Evolutionary conservation across 768 basidiomycete genomes (phyloP).

Genomic region (Macrolepiota dolichaula): DNA sequence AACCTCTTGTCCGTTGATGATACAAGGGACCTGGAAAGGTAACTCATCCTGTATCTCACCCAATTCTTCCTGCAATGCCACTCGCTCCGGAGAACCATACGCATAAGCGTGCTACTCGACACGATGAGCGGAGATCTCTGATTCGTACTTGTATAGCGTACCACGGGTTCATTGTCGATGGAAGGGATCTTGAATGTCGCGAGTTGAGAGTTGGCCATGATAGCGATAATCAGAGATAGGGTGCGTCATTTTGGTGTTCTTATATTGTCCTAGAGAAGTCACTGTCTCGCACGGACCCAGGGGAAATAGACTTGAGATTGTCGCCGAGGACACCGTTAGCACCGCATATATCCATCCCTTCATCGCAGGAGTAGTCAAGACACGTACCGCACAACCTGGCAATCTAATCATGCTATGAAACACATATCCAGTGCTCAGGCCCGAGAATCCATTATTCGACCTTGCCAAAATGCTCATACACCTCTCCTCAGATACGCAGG

Average conservation of each 20-base stretch:
- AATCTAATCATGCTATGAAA: not conserved
- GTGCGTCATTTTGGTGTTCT: not conserved
- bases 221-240: constrained; percentile 19
- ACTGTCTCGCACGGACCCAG: not conserved
- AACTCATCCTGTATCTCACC: constrained; percentile 76
- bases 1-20: constrained; percentile 87
- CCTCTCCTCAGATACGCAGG: too few relatives aligned
- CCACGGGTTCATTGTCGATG: constrained; percentile 94
- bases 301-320: not conserved
- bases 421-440: too few relatives aligned
- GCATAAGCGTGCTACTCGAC: constrained; percentile 65
- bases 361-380: not conserved
- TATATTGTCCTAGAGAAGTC: not conserved
- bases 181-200: constrained; percentile 83
- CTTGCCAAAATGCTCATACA: too few relatives aligned
- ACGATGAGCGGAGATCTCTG: not conserved
- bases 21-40: constrained; percentile 90
- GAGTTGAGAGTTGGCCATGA: constrained; percentile 71
- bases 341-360: not conserved
- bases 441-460: too few relatives aligned
- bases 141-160: constrained; percentile 27
- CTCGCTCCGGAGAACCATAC: constrained; percentile 75
- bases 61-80: constrained; percentile 67
- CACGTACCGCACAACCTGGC: too few relatives aligned
- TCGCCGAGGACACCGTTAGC: not conserved